Evolutionary conservation across 2,329 filamentous ascomycete species (phyloP).

Genomic region (Aspergillus chevalieri): DNA sequence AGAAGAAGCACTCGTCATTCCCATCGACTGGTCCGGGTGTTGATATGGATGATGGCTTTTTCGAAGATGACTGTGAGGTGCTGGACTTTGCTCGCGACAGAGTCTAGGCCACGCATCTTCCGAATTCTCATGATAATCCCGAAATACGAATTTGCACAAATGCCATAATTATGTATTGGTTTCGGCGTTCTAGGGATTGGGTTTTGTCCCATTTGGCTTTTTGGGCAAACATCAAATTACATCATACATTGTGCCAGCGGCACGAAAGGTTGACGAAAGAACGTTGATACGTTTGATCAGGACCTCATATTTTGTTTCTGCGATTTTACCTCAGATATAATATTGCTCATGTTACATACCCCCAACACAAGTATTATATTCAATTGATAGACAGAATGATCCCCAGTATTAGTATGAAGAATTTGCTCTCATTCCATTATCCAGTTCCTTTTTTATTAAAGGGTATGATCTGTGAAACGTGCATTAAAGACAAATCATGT

Average conservation of each 20-base stretch:
- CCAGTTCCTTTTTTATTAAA: no score
- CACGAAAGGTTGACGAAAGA: neutral
- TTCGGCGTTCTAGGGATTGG: constrained; percentile 1
- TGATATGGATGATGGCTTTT: constrained; percentile 63
- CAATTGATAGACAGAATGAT: constrained; percentile 6
- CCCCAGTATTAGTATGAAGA: neutral
- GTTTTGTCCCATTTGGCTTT: neutral
- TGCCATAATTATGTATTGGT: neutral
- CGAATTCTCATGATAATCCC: neutral
- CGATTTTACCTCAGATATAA: neutral
- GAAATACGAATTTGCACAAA: neutral
- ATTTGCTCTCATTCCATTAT: no score
- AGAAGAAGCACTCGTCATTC: constrained; percentile 44
- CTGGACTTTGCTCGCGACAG: constrained; percentile 70
- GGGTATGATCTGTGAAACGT: neutral
- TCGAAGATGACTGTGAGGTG: constrained; percentile 88
- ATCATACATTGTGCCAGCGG: neutral
- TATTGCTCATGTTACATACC: neutral
- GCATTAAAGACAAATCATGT: no score
- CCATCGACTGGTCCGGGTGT: constrained; percentile 34
- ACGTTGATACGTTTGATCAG: neutral
- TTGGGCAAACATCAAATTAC: neutral
- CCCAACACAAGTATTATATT: constrained; percentile 4
- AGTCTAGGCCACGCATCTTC: constrained; percentile 29
- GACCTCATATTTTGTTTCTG: neutral